A percentile compares a stretch with the other conserved stretches of the same genome.
Conservation (phyloP, 345 rosid species). For the Xanthoceras sorbifolium region DNA sequence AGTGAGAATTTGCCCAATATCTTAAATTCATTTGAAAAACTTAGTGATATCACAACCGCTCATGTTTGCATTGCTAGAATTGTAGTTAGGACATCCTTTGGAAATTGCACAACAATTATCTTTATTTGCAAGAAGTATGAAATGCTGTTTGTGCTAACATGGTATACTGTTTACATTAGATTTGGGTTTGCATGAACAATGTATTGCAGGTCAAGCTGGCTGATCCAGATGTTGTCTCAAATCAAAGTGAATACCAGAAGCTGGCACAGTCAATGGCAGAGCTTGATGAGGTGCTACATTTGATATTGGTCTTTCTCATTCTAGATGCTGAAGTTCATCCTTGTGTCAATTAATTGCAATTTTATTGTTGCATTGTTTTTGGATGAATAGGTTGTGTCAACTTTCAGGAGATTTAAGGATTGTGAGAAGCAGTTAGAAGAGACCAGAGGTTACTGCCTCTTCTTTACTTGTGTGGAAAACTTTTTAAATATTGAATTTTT, state of each 20-base stretch:
- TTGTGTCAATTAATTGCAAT: constrained; percentile 4
- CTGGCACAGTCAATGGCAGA: constrained; percentile 84
- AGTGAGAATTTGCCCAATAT: not conserved
- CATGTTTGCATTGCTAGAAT: not conserved
- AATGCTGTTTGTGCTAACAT: not conserved
- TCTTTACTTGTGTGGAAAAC: constrained; percentile 1
- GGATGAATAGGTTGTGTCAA: constrained; percentile 65
- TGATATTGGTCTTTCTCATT: constrained; percentile 6
- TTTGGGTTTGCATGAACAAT: constrained; percentile 15
- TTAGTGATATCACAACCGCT: not conserved
- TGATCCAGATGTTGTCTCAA: constrained; percentile 85
- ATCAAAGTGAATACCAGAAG: constrained; percentile 80
- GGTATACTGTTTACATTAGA: not conserved
- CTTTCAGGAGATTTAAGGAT: constrained; percentile 70
- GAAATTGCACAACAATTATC: not conserved
- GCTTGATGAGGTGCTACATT: constrained; percentile 73
- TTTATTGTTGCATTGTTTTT: constrained; percentile 11
- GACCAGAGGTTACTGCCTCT: constrained; percentile 56
- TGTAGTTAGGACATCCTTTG: not conserved
- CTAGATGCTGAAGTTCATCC: not conserved
- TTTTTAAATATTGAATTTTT: not conserved
- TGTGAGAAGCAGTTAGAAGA: constrained; percentile 84
- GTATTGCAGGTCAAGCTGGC: constrained; percentile 73
- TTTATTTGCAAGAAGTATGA: not conserved
- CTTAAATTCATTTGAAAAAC: too few relatives aligned